Base-by-base conservation (phyloP, 768 basidiomycete species). In the Leccinum obscurum region DNA sequence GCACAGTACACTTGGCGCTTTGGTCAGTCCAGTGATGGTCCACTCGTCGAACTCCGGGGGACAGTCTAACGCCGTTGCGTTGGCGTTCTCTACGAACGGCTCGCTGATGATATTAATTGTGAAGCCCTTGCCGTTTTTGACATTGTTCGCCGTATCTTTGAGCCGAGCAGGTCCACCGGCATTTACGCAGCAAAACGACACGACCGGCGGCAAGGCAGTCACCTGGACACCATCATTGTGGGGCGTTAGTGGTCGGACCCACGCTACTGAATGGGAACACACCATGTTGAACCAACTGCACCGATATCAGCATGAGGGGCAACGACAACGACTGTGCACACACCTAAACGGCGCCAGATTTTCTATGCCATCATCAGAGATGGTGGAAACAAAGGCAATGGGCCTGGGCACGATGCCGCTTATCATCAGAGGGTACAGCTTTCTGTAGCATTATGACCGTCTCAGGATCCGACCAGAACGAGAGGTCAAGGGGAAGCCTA, bases 21-120 rank as follows among this genome's bases (percentile, higher is more conserved):
- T 77, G 17, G 80, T 81, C 50, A 81, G 64, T n/a, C 80, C 80
- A 22, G 72, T 76, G 41, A 78, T 58, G 14, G 66, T 14, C 49
- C 49, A 50, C 14, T 50, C 49, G 15, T 50, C 24, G 15, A 50
- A 50, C 49, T 50, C 49, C 1, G 66, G 57, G 3, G 80, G 80
- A 4, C 77, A 66, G 30, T 81, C 76, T 15, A 80, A 64, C 11
- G 76, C 57, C 1, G 75, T 68, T 20, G 65, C 66, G 61, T 80
- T 78, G 0, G 80, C 80, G 7, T 72, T 67, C 56, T 81, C 72
- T 2, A 76, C 37, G 49, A 74, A 81, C 2, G 79, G 75, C 63
- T 85, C 84, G 44, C 81, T 83, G 66, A 87, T 85, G 67, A 84
- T 83, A 63, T 81, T 83, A 28, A 84, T 79, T 6, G 79, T 80